Evolutionary conservation across 805 yeast genomes (phyloP).

Genomic region (Kodamaea leandrae): DNA sequence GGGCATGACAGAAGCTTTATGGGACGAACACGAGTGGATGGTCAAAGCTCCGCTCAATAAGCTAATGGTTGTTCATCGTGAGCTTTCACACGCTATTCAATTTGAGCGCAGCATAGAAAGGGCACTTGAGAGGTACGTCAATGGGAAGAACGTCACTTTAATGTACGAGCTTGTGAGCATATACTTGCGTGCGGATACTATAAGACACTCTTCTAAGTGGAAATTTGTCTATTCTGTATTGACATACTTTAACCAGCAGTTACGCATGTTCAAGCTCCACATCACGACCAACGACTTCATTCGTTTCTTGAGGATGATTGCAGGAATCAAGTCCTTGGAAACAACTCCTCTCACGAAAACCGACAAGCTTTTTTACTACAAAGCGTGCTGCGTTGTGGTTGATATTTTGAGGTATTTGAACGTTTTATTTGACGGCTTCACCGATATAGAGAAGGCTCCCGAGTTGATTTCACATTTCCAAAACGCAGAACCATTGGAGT

Average conservation of each 20-base stretch:
- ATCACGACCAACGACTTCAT: constrained; percentile 21
- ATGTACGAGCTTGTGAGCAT: constrained; percentile 30
- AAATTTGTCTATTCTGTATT: constrained; percentile 23
- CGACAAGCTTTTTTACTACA: constrained; percentile 6
- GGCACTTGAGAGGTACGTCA: constrained; percentile 24
- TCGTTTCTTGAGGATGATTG: constrained; percentile 23
- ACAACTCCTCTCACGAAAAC: neutral
- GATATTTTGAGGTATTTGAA: constrained; percentile 19
- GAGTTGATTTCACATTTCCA: neutral
- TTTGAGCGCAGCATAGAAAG: constrained; percentile 18
- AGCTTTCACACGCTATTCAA: constrained; percentile 21
- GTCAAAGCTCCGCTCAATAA: constrained; percentile 21
- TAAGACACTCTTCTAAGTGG: constrained; percentile 29
- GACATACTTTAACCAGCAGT: constrained; percentile 16
- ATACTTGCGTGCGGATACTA: constrained; percentile 23
- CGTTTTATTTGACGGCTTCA: constrained; percentile 34
- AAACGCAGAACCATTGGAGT: neutral
- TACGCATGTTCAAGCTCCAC: constrained; percentile 19
- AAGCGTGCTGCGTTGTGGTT: constrained; percentile 8
- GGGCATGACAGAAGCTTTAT: constrained; percentile 26
- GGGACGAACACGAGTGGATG: constrained; percentile 24
- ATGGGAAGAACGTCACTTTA: constrained; percentile 18
- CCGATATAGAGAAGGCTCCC: constrained; percentile 18
- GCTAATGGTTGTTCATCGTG: constrained; percentile 26
- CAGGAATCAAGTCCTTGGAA: constrained; percentile 15